Percentiles rank a stretch among this genome's conserved stretches.
Evolutionary conservation across 2,329 filamentous ascomycete genomes (phyloP).

Genomic region (Alternaria panax): DNA sequence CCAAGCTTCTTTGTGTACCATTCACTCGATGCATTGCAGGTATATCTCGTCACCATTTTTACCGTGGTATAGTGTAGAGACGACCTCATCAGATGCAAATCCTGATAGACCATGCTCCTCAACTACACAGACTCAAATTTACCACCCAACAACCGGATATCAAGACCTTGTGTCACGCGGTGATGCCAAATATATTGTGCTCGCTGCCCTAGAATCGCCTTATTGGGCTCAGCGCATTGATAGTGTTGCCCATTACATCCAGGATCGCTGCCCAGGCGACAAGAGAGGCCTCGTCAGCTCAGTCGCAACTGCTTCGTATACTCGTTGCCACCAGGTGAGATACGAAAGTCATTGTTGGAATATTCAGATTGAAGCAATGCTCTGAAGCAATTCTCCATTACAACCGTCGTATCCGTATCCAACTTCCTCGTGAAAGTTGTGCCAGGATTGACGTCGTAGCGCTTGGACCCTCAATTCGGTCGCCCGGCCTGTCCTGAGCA

Average conservation of each 20-base stretch:
- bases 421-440: not conserved
- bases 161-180: too few species aligned
- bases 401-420: not conserved
- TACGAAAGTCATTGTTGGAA: not conserved
- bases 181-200: not conserved
- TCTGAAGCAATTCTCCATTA: not conserved
- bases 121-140: too few species aligned
- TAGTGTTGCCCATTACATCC: constrained; percentile 8
- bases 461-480: constrained; percentile 18
- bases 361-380: not conserved
- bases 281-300: constrained; percentile 11
- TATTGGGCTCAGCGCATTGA: not conserved
- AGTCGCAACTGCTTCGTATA: not conserved
- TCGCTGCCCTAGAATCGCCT: not conserved
- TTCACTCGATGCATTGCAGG: too few species aligned
- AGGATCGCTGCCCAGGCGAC: constrained; percentile 13
- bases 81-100: too few species aligned
- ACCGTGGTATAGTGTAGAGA: too few species aligned
- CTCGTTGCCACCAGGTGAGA: not conserved
- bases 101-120: too few species aligned
- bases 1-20: too few species aligned
- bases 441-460: constrained; percentile 17
- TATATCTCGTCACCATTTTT: too few species aligned
- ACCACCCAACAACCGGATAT: too few species aligned
- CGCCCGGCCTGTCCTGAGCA: constrained; percentile 14